Evolutionary conservation across 805 yeast species (phyloP).

Genomic region (Saccharomycopsis selenospora): DNA sequence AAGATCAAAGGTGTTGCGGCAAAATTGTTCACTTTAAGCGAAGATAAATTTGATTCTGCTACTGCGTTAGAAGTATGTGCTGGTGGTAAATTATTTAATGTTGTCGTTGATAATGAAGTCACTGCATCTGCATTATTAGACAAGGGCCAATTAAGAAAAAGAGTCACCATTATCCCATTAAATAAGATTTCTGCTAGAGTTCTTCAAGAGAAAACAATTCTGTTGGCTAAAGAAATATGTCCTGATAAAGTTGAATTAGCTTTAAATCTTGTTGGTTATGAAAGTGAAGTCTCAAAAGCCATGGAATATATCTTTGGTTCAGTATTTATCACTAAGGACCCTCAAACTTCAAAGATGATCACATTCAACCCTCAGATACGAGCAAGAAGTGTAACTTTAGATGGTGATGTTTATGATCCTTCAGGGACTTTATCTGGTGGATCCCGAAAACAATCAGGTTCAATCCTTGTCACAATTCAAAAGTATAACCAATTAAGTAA

Average conservation of each 20-base stretch:
- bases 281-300: slow-evolving; percentile 62
- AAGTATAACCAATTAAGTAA: slow-evolving; percentile 44
- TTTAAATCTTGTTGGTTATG: slow-evolving; percentile 67
- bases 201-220: slow-evolving; percentile 44
- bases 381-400: slow-evolving; percentile 77
- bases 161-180: slow-evolving; percentile 88
- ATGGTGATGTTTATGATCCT: slow-evolving; percentile 95
- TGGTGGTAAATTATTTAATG: slow-evolving; percentile 83
- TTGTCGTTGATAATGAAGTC: slow-evolving; percentile 81
- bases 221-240: slow-evolving; percentile 65
- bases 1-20: slow-evolving; percentile 88
- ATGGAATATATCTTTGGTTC: slow-evolving; percentile 90
- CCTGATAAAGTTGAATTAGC: slow-evolving; percentile 91
- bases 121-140: slow-evolving; percentile 81
- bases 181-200: slow-evolving; percentile 69
- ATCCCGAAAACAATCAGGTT: slow-evolving; percentile 54
- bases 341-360: slow-evolving; percentile 81
- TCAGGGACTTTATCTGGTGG: slow-evolving; percentile 96
- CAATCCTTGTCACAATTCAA: slow-evolving; percentile 59
- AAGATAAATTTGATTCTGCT: slow-evolving; percentile 51
- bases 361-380: slow-evolving; percentile 79
- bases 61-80: slow-evolving; percentile 90
- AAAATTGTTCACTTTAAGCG: slow-evolving; percentile 62
- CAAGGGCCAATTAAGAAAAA: slow-evolving; percentile 63
- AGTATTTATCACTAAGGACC: slow-evolving; percentile 81